Percentiles rank a stretch among this genome's conserved stretches.
Evolutionary conservation across 306 rosid species (phyloP).

Genomic region (Rubus idaeus): DNA sequence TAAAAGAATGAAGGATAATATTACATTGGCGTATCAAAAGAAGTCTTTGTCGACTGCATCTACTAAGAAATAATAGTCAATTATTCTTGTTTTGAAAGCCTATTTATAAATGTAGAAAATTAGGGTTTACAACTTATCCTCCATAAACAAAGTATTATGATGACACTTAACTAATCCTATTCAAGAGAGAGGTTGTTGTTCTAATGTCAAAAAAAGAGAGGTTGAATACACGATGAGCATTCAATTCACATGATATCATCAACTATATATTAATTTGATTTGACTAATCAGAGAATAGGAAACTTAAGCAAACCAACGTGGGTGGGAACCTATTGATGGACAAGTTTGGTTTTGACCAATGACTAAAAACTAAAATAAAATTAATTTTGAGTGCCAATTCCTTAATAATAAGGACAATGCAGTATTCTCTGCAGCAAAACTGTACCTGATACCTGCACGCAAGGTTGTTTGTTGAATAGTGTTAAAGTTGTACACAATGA

Average conservation of each 20-base stretch:
- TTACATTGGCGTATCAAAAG: too few species aligned
- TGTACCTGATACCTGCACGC: not conserved
- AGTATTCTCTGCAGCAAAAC: slow-evolving; percentile 29
- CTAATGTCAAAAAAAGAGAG: not conserved
- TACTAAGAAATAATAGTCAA: too few species aligned
- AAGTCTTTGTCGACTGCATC: too few species aligned
- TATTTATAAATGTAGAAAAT: too few species aligned
- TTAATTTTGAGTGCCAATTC: not conserved
- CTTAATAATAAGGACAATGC: slow-evolving; percentile 41
- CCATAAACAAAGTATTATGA: not conserved
- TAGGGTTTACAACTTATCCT: not conserved
- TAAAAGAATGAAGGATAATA: too few species aligned
- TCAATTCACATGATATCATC: not conserved
- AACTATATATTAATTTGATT: not conserved
- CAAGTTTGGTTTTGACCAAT: slow-evolving; percentile 4
- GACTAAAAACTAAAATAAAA: not conserved
- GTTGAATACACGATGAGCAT: not conserved
- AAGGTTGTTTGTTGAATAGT: not conserved
- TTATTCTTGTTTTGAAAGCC: too few species aligned
- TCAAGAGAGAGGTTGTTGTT: not conserved
- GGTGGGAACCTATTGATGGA: not conserved
- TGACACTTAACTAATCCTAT: not conserved
- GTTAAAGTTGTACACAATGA: not conserved
- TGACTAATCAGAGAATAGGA: not conserved
- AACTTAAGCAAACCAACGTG: slow-evolving; percentile 12